Conservation (phyloP, 257 asterid genomes). For the Gardenia jasminoides region DNA sequence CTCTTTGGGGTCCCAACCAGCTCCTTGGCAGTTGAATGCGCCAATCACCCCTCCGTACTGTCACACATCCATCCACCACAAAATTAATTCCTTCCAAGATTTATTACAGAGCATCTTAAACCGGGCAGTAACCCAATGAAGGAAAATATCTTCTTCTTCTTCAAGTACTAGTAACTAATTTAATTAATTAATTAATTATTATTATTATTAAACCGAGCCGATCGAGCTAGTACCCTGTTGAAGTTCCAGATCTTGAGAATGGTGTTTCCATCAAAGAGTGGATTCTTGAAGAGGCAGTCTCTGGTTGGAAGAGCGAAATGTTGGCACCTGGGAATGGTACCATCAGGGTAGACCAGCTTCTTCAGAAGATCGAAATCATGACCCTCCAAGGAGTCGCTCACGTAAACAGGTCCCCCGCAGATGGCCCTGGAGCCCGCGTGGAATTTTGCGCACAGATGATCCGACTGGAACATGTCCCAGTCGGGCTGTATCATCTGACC, state of each 20-base stretch:
- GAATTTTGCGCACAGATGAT: constrained; percentile 66
- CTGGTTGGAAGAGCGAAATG: constrained; percentile 78
- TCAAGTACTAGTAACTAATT: too few relatives aligned
- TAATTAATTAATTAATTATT: background rate
- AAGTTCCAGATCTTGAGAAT: constrained; percentile 76
- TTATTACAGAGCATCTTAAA: too few relatives aligned
- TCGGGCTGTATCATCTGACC: constrained; percentile 79
- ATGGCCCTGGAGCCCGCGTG: constrained; percentile 84
- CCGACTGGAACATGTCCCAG: constrained; percentile 85
- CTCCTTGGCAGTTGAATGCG: constrained; percentile 84
- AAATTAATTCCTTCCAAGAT: too few relatives aligned
- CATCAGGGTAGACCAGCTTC: constrained; percentile 57
- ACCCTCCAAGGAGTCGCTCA: constrained; percentile 69
- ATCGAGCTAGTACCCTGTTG: constrained; percentile 46
- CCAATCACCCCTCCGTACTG: constrained; percentile 80
- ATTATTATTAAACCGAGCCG: background rate
- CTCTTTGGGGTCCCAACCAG: constrained; percentile 81
- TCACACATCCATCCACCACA: too few relatives aligned
- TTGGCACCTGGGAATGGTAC: constrained; percentile 62
- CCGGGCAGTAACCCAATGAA: too few relatives aligned
- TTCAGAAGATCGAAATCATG: constrained; percentile 64
- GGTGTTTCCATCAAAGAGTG: constrained; percentile 66
- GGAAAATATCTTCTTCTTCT: too few relatives aligned
- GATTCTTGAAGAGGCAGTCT: constrained; percentile 76
- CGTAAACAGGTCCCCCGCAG: constrained; percentile 77